These are phyloP conservation scores for Wickerhamiella spandovensis DNA, from an alignment of 805 yeast genomes.

Conservation along the genomic window DNA sequence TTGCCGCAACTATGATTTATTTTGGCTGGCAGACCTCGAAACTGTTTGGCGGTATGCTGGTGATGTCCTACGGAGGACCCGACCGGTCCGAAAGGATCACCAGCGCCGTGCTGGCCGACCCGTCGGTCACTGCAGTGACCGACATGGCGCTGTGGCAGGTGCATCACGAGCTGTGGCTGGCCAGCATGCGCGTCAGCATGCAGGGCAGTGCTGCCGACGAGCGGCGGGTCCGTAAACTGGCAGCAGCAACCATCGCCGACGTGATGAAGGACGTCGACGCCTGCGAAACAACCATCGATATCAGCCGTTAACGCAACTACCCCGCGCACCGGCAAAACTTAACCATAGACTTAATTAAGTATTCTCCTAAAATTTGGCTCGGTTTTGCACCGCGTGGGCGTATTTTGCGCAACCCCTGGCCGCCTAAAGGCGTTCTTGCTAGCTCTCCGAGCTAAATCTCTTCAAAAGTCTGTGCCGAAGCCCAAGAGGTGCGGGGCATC, in stretches of 20 bases:
- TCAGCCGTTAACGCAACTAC: too few relatives aligned
- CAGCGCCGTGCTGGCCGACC: slow-evolving; percentile 16
- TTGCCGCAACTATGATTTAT: slow-evolving; percentile 29
- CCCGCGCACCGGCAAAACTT: too few relatives aligned
- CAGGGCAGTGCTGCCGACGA: slow-evolving; percentile 24
- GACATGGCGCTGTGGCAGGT: slow-evolving; percentile 31
- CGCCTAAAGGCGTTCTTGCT: too few relatives aligned
- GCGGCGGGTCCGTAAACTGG: slow-evolving; percentile 21
- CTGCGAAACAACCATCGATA: slow-evolving; percentile 29
- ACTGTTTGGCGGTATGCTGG: slow-evolving; percentile 31
- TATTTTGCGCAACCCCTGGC: too few relatives aligned
- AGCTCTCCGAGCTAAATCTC: too few relatives aligned
- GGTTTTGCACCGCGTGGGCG: too few relatives aligned
- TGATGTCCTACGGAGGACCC: slow-evolving; percentile 30
- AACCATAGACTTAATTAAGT: too few relatives aligned
- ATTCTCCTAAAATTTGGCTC: too few relatives aligned
- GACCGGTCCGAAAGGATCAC: slow-evolving; percentile 22
- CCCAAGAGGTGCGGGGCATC: too few relatives aligned
- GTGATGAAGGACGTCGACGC: slow-evolving; percentile 17
- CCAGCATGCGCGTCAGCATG: slow-evolving; percentile 24
- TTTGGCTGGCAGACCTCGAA: slow-evolving; percentile 30
- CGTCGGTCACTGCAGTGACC: slow-evolving; percentile 20
- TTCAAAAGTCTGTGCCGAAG: too few relatives aligned
- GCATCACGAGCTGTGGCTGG: slow-evolving; percentile 31
- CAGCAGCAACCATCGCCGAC: slow-evolving; percentile 18